Base-by-base conservation (phyloP, 345 rosid species). In the Citrus trifoliata region DNA sequence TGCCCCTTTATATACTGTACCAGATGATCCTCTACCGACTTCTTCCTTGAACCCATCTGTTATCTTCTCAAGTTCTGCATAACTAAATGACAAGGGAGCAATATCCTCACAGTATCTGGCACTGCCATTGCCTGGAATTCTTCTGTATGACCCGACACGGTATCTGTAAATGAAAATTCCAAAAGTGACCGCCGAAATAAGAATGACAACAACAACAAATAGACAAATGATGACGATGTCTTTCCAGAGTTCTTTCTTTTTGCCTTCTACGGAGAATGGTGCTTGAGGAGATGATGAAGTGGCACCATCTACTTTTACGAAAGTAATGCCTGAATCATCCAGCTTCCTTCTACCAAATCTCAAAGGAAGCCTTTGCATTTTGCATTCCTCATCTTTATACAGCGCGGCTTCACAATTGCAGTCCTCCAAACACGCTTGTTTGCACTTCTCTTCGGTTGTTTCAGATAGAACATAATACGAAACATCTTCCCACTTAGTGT, bases 381-480 rank as follows among this genome's bases (percentile, higher is more conserved):
- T 76, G 71, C 87, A 78, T 12, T 60, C 9, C 12, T 71, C 53
- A 19, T 37, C 14, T 0, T 5, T 65, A 40, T 37, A 84, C 4
- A 82, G 73, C 0, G 82, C 88, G 9, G 75, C 88, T 71, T 85
- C 79, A 19, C 88, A 85, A 63, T 75, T 76, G 14, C 82, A 81
- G 59, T 85, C 83, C 28, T 40, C 81, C 51, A 69, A 40, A 42
- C 86, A 84, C 9, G 81, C 84, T 65, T 73, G 46, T 19, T 6
- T 1, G n/a, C 86, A 85, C 4, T 68, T 70, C 27, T 76, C 84
- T 30, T 76, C 69, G 1, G n/a, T 53, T 53, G n/a, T 32, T 10
- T 38, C 27, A 0, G 62, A 9, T 14, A 71, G 2, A 25, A 2
- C 38, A 0, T 70, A 53, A 74, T 79, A 82, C 1, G 83, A 10